A percentile compares a stretch with the other conserved stretches of the same genome.
Conservation (phyloP, 768 basidiomycete species). For the Mycena maculata region DNA sequence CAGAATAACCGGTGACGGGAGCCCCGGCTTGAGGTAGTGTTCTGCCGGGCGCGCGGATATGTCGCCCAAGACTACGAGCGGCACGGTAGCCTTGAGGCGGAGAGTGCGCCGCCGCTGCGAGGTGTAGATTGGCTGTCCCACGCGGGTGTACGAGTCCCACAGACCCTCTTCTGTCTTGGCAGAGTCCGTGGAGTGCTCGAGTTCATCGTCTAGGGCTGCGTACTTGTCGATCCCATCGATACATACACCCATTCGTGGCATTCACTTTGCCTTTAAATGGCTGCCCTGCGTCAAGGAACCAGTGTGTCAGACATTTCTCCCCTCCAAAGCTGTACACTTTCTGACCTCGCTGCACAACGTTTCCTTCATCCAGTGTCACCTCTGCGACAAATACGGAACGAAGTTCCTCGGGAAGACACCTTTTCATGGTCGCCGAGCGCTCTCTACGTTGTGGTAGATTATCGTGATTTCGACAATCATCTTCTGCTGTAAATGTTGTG, state of each 20-base stretch:
- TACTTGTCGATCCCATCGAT: neutral
- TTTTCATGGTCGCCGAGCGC: neutral
- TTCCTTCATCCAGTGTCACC: slow-evolving; percentile 19
- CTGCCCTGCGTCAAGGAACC: neutral
- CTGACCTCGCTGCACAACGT: slow-evolving; percentile 6
- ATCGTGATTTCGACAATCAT: neutral
- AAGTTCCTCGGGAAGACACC: slow-evolving; percentile 11
- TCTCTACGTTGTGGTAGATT: neutral
- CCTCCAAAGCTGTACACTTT: neutral
- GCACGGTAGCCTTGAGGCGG: neutral
- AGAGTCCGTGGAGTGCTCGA: neutral
- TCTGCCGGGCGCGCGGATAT: neutral
- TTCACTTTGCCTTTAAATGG: slow-evolving; percentile 2
- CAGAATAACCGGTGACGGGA: slow-evolving; percentile 3
- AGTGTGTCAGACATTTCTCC: too few species aligned
- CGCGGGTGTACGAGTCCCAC: slow-evolving; percentile 12
- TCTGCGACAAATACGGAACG: slow-evolving; percentile 14
- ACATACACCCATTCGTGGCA: neutral
- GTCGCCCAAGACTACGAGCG: slow-evolving; percentile 2
- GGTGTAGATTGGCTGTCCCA: neutral
- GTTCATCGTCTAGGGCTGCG: neutral
- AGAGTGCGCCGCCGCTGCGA: neutral
- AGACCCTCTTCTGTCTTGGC: slow-evolving; percentile 15
- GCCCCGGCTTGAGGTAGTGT: slow-evolving; percentile 16
- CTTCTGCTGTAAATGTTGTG: neutral